Conservation (phyloP, 164 flowering plant genomes). For the Piper betle region DNA sequence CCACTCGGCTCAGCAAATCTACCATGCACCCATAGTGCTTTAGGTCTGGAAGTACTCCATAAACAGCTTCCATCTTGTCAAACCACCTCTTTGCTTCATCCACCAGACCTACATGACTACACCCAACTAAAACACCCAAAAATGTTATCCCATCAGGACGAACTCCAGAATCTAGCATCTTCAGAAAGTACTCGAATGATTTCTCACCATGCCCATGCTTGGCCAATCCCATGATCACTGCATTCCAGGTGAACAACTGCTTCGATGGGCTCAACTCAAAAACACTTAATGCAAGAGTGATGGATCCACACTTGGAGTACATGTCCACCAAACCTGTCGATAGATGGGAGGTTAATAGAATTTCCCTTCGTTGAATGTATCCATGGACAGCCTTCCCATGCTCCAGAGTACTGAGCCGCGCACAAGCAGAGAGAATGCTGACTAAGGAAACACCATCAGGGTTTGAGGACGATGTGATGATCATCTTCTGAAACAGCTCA, state of each 20-base stretch:
- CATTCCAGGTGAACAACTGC: conserved; percentile 69
- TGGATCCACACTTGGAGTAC: conserved; percentile 70
- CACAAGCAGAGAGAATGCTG: conserved; percentile 59
- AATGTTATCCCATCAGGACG: conserved; percentile 57
- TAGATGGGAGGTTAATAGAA: conserved; percentile 28
- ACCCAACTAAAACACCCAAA: conserved; percentile 57
- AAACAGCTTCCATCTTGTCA: conserved; percentile 40
- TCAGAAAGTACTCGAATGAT: conserved; percentile 29
- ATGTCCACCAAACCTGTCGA: conserved; percentile 63
- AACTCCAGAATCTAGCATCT: conserved; percentile 35
- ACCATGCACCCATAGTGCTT: conserved; percentile 86
- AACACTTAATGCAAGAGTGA: conserved; percentile 35
- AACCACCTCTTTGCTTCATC: conserved; percentile 37
- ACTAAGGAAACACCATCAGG: conserved; percentile 45
- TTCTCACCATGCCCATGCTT: conserved; percentile 48
- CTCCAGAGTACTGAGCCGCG: conserved; percentile 44
- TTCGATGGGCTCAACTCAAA: conserved; percentile 35
- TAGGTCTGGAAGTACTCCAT: conserved; percentile 43
- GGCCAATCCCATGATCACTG: conserved; percentile 60
- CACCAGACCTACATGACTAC: conserved; percentile 66
- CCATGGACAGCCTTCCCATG: conserved; percentile 39
- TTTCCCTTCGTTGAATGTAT: conserved; percentile 22
- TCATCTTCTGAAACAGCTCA: conserved; percentile 34
- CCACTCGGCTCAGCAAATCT: conserved; percentile 71
- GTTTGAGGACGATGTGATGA: conserved; percentile 10